Conservation (phyloP, 164 flowering plant genomes). For the Nymphaea thermarum region DNA sequence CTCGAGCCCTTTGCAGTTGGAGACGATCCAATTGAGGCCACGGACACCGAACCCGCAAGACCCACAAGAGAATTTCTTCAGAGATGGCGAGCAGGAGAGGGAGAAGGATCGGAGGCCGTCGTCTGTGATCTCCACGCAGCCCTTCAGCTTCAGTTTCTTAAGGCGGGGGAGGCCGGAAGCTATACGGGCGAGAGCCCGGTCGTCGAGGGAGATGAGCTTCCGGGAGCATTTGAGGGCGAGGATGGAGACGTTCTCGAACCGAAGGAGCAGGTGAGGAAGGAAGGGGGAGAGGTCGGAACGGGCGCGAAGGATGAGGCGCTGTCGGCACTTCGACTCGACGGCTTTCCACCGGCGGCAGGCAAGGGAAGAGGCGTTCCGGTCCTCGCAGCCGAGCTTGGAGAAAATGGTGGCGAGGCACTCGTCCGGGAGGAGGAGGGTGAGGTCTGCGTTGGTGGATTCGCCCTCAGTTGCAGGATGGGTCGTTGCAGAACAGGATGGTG, state of each 20-base stretch:
- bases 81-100: conserved; percentile 6
- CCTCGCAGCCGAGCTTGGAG: conserved; percentile 9
- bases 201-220: conserved; percentile 10
- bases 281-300: conserved; percentile 14
- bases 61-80: conserved; percentile 15
- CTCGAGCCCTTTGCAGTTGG: conserved; percentile 13
- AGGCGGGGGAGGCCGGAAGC: conserved; percentile 5
- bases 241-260: conserved; percentile 16
- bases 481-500: neutral
- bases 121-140: conserved; percentile 16
- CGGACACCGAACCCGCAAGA: conserved; percentile 15
- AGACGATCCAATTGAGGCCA: conserved; percentile 13
- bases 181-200: conserved; percentile 9
- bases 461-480: neutral
- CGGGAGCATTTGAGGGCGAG: conserved; percentile 21
- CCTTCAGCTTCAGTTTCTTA: conserved; percentile 20
- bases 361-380: conserved; percentile 17
- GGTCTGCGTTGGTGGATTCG: conserved; percentile 2
- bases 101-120: conserved; percentile 16
- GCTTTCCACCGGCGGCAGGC: conserved; percentile 16
- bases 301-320: conserved; percentile 13
- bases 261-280: conserved; percentile 9
- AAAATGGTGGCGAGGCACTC: conserved; percentile 17
- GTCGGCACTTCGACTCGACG: conserved; percentile 14
- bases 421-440: conserved; percentile 14